A percentile compares a stretch with the other conserved stretches of the same genome.
phyloP scores from a whole-genome alignment of 164 flowering plant genomes.

The Vitis rotundifolia region DNA sequence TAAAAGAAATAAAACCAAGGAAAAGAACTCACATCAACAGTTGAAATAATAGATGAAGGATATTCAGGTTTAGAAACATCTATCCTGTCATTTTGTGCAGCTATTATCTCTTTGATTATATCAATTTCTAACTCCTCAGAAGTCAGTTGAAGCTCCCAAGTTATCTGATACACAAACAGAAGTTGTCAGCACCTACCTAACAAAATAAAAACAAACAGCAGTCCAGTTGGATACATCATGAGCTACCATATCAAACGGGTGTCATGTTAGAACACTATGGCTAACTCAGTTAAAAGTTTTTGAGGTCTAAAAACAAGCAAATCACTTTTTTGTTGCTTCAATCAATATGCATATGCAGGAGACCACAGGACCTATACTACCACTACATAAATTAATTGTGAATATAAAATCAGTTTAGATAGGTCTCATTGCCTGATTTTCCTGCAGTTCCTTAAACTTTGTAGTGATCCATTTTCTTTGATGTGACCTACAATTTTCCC shows the following conservation, averaged over 20 bases:
- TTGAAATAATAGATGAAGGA: neutral
- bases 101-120: conserved; percentile 27
- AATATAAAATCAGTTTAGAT: neutral
- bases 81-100: neutral
- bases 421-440: conserved; percentile 29
- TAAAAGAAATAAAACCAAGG: neutral
- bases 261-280: neutral
- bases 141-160: conserved; percentile 33
- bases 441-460: conserved; percentile 31
- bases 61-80: neutral
- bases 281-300: neutral
- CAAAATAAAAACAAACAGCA: neutral
- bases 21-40: conserved; percentile 12
- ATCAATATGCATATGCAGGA: neutral
- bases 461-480: conserved; percentile 25
- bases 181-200: neutral
- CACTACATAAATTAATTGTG: neutral
- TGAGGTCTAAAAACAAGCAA: neutral
- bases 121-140: conserved; percentile 27
- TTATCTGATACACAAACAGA: conserved; percentile 24
- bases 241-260: neutral
- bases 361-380: neutral
- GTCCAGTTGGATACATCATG: neutral
- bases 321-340: neutral
- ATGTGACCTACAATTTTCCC: conserved; percentile 32